Conservation (phyloP, 1,284 basidiomycete species). For the Puccinia polysora region DNA sequence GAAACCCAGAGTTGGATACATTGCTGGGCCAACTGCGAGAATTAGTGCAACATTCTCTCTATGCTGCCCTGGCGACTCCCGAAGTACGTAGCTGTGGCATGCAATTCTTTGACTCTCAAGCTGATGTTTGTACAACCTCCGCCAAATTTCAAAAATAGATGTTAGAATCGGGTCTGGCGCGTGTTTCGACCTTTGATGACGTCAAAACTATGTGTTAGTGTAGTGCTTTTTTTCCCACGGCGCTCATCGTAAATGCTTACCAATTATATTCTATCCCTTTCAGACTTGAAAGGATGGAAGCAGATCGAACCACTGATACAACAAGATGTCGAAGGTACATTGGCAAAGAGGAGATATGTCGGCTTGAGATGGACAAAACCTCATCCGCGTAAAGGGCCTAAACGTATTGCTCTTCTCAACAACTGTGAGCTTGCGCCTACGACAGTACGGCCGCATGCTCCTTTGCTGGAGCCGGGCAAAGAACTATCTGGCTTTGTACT, state of each 20-base stretch:
- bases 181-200: slow-evolving; percentile 28
- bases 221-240: neutral
- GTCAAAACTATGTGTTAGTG: slow-evolving; percentile 41
- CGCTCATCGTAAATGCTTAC: no score
- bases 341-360: slow-evolving; percentile 24
- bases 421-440: neutral
- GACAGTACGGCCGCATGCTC: neutral
- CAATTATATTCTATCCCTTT: neutral
- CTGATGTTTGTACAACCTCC: no score
- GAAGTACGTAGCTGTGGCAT: slow-evolving; percentile 4
- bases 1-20: slow-evolving; percentile 31
- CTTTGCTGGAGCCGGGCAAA: slow-evolving; percentile 32
- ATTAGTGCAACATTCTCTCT: slow-evolving; percentile 40
- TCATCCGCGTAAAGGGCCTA: slow-evolving; percentile 42
- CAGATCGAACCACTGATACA: slow-evolving; percentile 24
- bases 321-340: slow-evolving; percentile 19
- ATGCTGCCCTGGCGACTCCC: slow-evolving; percentile 41
- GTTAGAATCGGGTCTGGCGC: slow-evolving; percentile 39
- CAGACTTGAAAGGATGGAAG: slow-evolving; percentile 40
- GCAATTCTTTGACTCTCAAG: neutral
- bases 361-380: slow-evolving; percentile 39
- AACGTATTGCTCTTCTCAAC: slow-evolving; percentile 6
- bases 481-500: slow-evolving; percentile 40
- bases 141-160: slow-evolving; percentile 5
- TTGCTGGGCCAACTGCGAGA: slow-evolving; percentile 36